phyloP scores from a whole-genome alignment of 208 protist species.

The Hexamita inflata region DNA sequence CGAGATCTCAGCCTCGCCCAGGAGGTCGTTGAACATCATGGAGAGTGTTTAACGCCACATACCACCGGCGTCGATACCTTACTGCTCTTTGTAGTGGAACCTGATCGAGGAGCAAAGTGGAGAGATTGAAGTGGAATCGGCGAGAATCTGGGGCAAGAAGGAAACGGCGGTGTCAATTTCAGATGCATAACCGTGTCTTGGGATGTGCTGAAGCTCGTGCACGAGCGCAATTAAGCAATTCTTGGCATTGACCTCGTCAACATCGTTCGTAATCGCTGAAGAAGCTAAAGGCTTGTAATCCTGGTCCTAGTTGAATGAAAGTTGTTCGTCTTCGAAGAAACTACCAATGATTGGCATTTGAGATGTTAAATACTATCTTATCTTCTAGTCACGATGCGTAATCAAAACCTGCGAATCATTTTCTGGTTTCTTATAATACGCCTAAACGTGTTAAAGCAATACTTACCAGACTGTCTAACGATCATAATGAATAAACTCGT shows the following conservation, averaged over 20 bases:
- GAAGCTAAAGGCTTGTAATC: neutral
- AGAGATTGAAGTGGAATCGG: neutral
- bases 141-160: neutral
- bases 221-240: neutral
- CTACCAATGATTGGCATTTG: neutral
- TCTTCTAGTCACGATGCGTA: neutral
- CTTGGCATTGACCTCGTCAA: neutral
- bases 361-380: neutral
- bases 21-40: neutral
- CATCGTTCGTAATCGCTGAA: neutral
- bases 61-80: constrained; percentile 11
- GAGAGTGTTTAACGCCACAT: constrained; percentile 1
- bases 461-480: neutral
- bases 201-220: neutral
- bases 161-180: neutral
- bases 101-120: neutral
- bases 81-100: no score
- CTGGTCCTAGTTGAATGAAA: neutral
- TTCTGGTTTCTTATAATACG: neutral
- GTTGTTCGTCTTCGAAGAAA: neutral
- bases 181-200: neutral
- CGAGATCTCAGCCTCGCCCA: neutral
- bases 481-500: neutral
- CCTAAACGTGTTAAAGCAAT: neutral
- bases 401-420: neutral